These are phyloP conservation scores for Talaromyces ruber DNA, from an alignment of 495 filamentous ascomycete species.

Conservation along the genomic window DNA sequence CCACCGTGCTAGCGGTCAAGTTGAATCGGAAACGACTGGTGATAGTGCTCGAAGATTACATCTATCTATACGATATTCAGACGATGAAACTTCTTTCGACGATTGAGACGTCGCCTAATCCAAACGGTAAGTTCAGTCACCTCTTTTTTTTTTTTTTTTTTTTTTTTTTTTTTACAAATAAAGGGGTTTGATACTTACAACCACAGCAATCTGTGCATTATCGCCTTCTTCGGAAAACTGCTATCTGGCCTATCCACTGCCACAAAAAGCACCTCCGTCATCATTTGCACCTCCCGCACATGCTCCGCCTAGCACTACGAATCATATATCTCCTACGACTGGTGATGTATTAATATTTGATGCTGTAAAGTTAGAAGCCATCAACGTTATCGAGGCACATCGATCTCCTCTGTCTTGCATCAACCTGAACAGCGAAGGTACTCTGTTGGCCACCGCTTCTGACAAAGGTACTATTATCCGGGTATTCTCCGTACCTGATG, in stretches of 20 bases:
- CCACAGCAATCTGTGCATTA: conserved; percentile 75
- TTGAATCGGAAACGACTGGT: conserved; percentile 90
- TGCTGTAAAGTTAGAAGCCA: conserved; percentile 72
- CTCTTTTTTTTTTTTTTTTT: not conserved
- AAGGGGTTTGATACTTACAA: conserved; percentile 2
- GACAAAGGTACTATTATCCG: conserved; percentile 97
- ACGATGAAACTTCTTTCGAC: conserved; percentile 92
- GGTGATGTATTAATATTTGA: conserved; percentile 93
- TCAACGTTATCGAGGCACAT: conserved; percentile 90
- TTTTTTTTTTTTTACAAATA: not conserved
- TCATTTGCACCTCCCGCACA: conserved; percentile 66
- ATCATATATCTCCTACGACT: conserved; percentile 71
- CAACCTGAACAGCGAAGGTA: conserved; percentile 84
- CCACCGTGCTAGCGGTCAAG: conserved; percentile 83
- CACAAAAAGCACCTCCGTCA: conserved; percentile 63
- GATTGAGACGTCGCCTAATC: conserved; percentile 88
- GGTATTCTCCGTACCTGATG: conserved; percentile 83
- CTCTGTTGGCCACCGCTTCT: conserved; percentile 87
- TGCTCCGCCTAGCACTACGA: conserved; percentile 64
- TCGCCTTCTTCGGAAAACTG: conserved; percentile 93
- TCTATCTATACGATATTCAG: conserved; percentile 96
- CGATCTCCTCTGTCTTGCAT: conserved; percentile 85
- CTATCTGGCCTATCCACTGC: conserved; percentile 87
- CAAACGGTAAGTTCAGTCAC: conserved; percentile 49
- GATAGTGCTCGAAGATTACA: conserved; percentile 87